These are phyloP conservation scores for Symmetrospora coprosmae DNA, from an alignment of 768 basidiomycete genomes.

Conservation along the genomic window DNA sequence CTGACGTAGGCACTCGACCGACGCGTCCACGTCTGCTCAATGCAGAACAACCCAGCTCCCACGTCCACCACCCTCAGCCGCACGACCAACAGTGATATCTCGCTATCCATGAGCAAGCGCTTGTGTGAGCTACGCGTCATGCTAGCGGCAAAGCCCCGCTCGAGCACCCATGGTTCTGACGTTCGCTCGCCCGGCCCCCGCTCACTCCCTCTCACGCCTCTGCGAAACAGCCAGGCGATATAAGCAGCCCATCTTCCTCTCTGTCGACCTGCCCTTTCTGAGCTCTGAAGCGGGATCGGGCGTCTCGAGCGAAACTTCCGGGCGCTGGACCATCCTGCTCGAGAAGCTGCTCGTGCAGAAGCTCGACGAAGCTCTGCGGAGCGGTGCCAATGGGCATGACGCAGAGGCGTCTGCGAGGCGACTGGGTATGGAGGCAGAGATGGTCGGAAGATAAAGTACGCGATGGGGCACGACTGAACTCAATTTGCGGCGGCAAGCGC, in stretches of 20 bases:
- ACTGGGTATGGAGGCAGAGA: no score
- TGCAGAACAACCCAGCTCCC: background rate
- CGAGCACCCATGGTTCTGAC: no score
- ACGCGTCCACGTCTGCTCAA: background rate
- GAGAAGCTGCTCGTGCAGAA: constrained; percentile 5
- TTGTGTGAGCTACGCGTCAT: background rate
- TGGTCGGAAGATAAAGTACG: no score
- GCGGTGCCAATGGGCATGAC: no score
- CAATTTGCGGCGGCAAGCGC: no score
- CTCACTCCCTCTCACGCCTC: background rate
- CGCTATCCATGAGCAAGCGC: constrained; percentile 11
- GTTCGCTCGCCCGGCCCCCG: no score
- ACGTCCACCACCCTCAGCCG: constrained; percentile 4
- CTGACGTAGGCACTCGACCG: background rate
- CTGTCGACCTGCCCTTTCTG: background rate
- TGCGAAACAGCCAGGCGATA: background rate
- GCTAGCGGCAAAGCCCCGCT: no score
- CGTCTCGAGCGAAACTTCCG: background rate
- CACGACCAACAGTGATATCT: background rate
- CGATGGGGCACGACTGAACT: no score
- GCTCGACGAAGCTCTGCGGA: background rate
- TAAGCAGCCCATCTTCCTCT: constrained; percentile 6
- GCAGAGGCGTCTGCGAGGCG: no score
- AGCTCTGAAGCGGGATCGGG: background rate
- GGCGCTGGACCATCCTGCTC: background rate